Evolutionary conservation across 441 rosid species (phyloP), one percentile per base, ranked within the genome.

Genomic region (Brassica hybrid): DNA sequence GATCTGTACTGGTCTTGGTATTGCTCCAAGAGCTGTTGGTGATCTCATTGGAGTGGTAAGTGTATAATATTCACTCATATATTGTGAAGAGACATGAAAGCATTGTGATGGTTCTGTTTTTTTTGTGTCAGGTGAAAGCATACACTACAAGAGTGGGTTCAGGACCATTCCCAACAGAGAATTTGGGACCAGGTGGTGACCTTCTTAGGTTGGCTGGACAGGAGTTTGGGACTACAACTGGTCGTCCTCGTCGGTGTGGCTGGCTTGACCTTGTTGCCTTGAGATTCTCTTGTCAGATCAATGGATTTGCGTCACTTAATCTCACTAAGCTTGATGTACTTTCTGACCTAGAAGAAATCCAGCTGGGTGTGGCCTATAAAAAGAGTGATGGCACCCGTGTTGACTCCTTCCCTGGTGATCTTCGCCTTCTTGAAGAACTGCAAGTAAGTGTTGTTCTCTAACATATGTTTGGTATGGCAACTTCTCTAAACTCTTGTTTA

Each of bases 191-290:
- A 72, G 96, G 88, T 19, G 97, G 96, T 77, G 98, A 95, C 79
- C 80, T 85, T 69, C 98, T 95, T 50, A 83, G 98, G 84, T 84
- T 83, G 77, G 91, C 91, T 66, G 99, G 98, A 71, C 96, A 93
- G 74, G 99, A 91, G 84, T 93, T 95, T 82, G 99, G 99, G 73
- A 91, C 99, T 19, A 91, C 98, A 21, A 95, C 98, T 4, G 98
- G 98, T 30, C 98, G 98, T 67, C 99, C 99, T 84, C 94, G 99
- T 43, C 97, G 98, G 57, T 95, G 99, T 81, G 99, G 98, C 65
- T 95, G 99, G 99, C 98, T 95, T 21, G 99, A 95, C 85, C 72
- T 95, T 64, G 99, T 95, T 84, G 98, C 98, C 6, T 78, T 93
- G 79, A 91, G 78, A 81, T 95, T 80, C 74, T 82, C 91, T 77